phyloP scores from a whole-genome alignment of 2,329 filamentous ascomycete species.

The Acrocalymma vagum region DNA sequence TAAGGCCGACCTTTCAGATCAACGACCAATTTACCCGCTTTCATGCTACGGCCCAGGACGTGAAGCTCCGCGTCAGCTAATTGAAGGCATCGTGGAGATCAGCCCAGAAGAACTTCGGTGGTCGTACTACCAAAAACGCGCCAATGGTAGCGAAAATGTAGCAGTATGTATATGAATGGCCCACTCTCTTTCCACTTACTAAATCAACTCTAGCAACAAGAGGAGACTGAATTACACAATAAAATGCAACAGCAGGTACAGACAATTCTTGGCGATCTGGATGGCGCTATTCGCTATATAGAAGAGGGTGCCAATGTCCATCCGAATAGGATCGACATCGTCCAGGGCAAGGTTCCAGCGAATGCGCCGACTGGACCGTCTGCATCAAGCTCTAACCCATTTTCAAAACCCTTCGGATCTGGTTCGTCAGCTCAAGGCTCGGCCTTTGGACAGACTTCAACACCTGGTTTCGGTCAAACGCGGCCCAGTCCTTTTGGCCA shows the following conservation, averaged over 20 bases:
- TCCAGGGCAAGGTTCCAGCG: conserved; percentile 27
- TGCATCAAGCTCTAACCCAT: conserved; percentile 27
- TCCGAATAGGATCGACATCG: conserved; percentile 43
- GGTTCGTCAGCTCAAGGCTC: conserved; percentile 27
- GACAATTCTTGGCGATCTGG: conserved; percentile 71
- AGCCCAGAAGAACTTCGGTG: conserved; percentile 88
- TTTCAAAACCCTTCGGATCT: conserved; percentile 42
- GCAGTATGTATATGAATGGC: conserved; percentile 55
- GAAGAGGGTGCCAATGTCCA: conserved; percentile 45
- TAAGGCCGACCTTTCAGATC: conserved; percentile 69
- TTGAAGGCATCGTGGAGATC: conserved; percentile 83
- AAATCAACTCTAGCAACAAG: conserved; percentile 61
- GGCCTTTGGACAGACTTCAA: conserved; percentile 49
- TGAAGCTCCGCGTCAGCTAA: conserved; percentile 81
- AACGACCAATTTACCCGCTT: conserved; percentile 83
- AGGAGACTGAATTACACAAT: conserved; percentile 68
- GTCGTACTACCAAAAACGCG: conserved; percentile 71
- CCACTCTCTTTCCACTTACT: conserved; percentile 4
- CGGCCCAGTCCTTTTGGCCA: conserved; percentile 43
- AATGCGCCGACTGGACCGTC: conserved; percentile 11
- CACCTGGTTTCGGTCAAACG: conserved; percentile 19
- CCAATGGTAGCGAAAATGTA: conserved; percentile 66
- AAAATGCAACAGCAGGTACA: conserved; percentile 75
- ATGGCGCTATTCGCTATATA: conserved; percentile 65
- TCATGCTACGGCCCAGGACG: conserved; percentile 84